phyloP scores from a whole-genome alignment of 139 green algal genomes.

The Chlamydomonas schloesseri region DNA sequence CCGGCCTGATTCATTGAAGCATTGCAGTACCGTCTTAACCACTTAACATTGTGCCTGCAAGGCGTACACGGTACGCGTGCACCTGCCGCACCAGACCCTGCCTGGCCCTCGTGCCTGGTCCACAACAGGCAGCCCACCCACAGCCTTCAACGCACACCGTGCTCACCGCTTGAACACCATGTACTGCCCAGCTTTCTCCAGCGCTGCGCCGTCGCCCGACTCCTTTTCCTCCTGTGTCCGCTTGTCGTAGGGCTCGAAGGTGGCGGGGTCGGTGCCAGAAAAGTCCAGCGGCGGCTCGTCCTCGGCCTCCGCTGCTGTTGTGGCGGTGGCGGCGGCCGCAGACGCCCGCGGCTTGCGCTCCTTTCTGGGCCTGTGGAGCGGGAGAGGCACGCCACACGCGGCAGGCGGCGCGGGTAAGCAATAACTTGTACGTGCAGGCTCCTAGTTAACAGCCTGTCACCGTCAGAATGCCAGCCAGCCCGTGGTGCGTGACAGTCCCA shows the following conservation, averaged over 20 bases:
- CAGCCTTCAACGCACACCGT: not conserved
- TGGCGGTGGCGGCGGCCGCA: not conserved
- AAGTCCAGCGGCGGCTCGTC: not conserved
- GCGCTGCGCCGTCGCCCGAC: not conserved
- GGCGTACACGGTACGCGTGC: too few relatives aligned
- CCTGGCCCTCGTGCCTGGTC: too few relatives aligned
- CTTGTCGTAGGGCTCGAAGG: not conserved
- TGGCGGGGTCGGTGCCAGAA: not conserved
- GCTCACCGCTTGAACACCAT: constrained; percentile 17
- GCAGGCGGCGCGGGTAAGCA: too few relatives aligned
- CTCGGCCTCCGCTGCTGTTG: not conserved
- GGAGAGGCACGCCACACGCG: not conserved
- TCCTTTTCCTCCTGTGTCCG: not conserved
- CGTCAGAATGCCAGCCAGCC: too few relatives aligned
- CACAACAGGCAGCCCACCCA: not conserved
- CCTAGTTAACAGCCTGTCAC: too few relatives aligned
- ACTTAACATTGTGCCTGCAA: too few relatives aligned
- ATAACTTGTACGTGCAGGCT: too few relatives aligned
- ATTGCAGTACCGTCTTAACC: too few relatives aligned
- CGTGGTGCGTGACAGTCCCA: too few relatives aligned
- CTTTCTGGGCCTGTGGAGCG: not conserved
- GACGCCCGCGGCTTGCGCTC: not conserved
- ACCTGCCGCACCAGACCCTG: too few relatives aligned
- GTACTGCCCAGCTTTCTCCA: not conserved
- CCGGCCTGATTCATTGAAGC: too few relatives aligned